These are phyloP conservation scores for Agroathelia rolfsii DNA, from an alignment of 1,284 basidiomycete genomes.

Conservation along the genomic window DNA sequence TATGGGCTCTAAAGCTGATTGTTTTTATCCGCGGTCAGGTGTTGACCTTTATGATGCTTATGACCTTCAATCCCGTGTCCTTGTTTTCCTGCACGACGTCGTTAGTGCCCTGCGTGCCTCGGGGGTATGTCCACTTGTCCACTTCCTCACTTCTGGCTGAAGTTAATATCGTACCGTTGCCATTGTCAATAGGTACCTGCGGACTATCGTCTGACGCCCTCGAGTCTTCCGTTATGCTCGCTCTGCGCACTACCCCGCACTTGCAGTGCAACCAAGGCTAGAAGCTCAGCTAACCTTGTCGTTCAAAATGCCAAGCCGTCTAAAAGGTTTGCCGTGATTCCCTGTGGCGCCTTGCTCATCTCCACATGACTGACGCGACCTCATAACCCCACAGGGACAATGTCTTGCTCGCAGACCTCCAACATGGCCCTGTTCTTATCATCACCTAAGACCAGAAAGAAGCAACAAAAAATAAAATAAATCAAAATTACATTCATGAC, in stretches of 20 bases:
- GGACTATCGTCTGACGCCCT: slow-evolving; percentile 52
- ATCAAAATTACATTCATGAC: too few species aligned
- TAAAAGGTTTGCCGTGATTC: slow-evolving; percentile 32
- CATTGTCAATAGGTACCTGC: slow-evolving; percentile 35
- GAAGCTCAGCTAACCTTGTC: slow-evolving; percentile 31
- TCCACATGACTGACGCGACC: slow-evolving; percentile 5
- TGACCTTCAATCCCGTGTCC: slow-evolving; percentile 49
- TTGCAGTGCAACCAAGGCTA: slow-evolving; percentile 29
- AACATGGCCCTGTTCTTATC: slow-evolving; percentile 44
- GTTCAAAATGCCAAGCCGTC: slow-evolving; percentile 35
- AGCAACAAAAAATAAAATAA: too few species aligned
- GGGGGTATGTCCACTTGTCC: slow-evolving; percentile 35
- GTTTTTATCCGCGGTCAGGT: slow-evolving; percentile 24
- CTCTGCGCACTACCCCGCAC: slow-evolving; percentile 39
- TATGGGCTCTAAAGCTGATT: slow-evolving; percentile 3
- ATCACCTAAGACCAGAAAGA: slow-evolving; percentile 30
- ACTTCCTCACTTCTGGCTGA: slow-evolving; percentile 3
- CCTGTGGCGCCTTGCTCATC: slow-evolving; percentile 1
- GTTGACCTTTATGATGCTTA: slow-evolving; percentile 59
- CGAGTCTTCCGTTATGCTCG: slow-evolving; percentile 46
- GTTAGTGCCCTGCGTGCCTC: slow-evolving; percentile 47
- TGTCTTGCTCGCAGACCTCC: slow-evolving; percentile 40
- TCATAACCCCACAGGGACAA: slow-evolving; percentile 29
- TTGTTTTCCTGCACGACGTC: slow-evolving; percentile 58
- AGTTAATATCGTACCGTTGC: not conserved